Evolutionary conservation across 2,329 filamentous ascomycete genomes (phyloP).

Genomic region (Venturia carpophila): DNA sequence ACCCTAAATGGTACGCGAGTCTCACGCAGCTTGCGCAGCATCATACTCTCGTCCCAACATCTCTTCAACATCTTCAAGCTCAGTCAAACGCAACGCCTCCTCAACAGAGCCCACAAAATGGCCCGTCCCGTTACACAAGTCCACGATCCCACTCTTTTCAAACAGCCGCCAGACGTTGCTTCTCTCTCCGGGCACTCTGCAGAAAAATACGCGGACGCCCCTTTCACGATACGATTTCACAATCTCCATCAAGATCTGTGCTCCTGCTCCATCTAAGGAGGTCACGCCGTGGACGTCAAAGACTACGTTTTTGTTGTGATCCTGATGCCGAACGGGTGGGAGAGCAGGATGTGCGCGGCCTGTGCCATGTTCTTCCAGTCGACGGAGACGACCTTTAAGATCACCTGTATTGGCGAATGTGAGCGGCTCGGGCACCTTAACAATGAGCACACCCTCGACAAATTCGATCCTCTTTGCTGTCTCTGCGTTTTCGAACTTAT

Average conservation of each 20-base stretch:
- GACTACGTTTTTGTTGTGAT: constrained; percentile 84
- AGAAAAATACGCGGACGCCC: constrained; percentile 71
- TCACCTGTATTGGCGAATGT: constrained; percentile 97
- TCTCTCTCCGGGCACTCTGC: constrained; percentile 43
- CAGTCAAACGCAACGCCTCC: constrained; percentile 73
- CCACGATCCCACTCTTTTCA: constrained; percentile 73
- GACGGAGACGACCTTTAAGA: constrained; percentile 70
- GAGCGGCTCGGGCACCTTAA: constrained; percentile 94
- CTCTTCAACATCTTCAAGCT: constrained; percentile 53
- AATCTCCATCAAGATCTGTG: constrained; percentile 86
- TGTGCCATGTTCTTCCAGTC: constrained; percentile 88
- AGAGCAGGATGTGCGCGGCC: constrained; percentile 76
- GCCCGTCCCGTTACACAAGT: constrained; percentile 64
- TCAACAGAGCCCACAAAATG: constrained; percentile 80
- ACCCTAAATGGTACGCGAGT: not conserved
- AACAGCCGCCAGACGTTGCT: constrained; percentile 64
- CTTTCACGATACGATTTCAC: constrained; percentile 70
- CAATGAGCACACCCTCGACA: constrained; percentile 84
- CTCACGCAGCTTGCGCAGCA: constrained; percentile 12
- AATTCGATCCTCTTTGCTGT: constrained; percentile 72
- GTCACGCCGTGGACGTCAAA: constrained; percentile 99
- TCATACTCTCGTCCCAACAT: constrained; percentile 13
- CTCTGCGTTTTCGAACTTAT: constrained; percentile 79
- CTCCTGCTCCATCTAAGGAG: constrained; percentile 83
- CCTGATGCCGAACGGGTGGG: constrained; percentile 66